Conservation (phyloP, 768 basidiomycete genomes). For the Phanerochaete sordida region DNA sequence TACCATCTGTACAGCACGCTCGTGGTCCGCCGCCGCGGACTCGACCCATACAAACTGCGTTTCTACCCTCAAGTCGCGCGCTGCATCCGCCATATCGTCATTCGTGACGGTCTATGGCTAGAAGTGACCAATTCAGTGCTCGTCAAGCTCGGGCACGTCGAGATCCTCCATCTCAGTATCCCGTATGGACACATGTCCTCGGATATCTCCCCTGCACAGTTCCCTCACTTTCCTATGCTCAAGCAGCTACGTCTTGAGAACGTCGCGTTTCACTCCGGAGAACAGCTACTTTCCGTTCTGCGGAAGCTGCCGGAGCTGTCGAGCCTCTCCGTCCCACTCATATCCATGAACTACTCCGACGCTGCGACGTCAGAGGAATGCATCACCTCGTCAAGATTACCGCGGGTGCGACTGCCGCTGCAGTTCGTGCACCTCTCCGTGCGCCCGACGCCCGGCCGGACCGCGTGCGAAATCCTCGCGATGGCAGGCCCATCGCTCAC, state of each 20-base stretch:
- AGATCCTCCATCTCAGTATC: conserved; percentile 2
- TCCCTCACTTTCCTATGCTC: conserved; percentile 5
- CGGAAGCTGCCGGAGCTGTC: not conserved
- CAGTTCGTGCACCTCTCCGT: not conserved
- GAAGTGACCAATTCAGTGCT: conserved; percentile 6
- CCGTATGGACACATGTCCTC: not conserved
- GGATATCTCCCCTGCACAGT: not conserved
- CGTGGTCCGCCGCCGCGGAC: conserved; percentile 5
- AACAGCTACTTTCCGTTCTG: conserved; percentile 1
- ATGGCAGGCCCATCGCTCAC: not conserved
- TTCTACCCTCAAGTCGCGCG: conserved; percentile 6
- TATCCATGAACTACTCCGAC: not conserved
- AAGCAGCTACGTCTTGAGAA: not conserved
- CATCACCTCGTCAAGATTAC: not conserved
- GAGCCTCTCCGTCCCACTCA: conserved; percentile 1
- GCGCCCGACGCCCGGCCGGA: not conserved
- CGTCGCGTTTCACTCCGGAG: conserved; percentile 3
- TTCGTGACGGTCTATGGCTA: conserved; percentile 1
- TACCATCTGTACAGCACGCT: conserved; percentile 10
- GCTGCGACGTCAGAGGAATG: not conserved
- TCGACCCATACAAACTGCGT: conserved; percentile 12
- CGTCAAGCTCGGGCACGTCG: conserved; percentile 2
- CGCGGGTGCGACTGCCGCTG: not conserved
- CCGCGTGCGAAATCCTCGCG: not conserved
- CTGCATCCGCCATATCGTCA: conserved; percentile 1